These are phyloP conservation scores for peach (Prunus persica) DNA, from an alignment of 306 rosid species.

Conservation along the genomic window DNA sequence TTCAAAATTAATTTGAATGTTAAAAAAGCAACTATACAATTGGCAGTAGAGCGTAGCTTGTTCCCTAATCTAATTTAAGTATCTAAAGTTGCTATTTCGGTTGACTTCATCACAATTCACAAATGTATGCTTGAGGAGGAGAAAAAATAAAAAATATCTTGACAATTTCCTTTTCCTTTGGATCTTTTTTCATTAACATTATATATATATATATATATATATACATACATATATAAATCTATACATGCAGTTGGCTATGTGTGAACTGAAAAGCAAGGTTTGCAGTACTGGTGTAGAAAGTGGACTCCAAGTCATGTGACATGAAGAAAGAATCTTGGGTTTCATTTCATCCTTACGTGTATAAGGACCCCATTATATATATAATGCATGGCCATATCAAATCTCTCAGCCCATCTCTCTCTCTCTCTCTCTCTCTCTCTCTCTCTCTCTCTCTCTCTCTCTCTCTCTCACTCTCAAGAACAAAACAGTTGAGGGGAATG, in stretches of 20 bases:
- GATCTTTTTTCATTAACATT: neutral
- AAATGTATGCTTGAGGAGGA: neutral
- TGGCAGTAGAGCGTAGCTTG: neutral
- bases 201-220: neutral
- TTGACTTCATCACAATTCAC: constrained; percentile 10
- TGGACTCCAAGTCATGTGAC: constrained; percentile 57
- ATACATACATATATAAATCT: neutral
- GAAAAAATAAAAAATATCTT: neutral
- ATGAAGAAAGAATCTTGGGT: constrained; percentile 31
- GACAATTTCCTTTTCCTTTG: neutral
- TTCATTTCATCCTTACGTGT: constrained; percentile 45
- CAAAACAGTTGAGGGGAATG: constrained; percentile 70
- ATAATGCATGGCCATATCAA: constrained; percentile 77
- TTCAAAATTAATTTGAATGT: neutral
- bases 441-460: neutral
- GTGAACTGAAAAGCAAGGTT: constrained; percentile 40
- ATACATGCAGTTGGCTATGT: constrained; percentile 18
- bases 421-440: too few species aligned
- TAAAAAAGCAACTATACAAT: neutral
- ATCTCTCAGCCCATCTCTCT: constrained; percentile 17
- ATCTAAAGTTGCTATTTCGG: neutral
- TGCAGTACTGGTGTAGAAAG: constrained; percentile 45
- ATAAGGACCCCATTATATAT: constrained; percentile 64
- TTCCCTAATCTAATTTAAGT: neutral
- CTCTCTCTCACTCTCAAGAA: constrained; percentile 24